A percentile compares a stretch with the other conserved stretches of the same genome.
Evolutionary conservation across 2,329 filamentous ascomycete genomes (phyloP).

Genomic region (Podosphaera aphanis): DNA sequence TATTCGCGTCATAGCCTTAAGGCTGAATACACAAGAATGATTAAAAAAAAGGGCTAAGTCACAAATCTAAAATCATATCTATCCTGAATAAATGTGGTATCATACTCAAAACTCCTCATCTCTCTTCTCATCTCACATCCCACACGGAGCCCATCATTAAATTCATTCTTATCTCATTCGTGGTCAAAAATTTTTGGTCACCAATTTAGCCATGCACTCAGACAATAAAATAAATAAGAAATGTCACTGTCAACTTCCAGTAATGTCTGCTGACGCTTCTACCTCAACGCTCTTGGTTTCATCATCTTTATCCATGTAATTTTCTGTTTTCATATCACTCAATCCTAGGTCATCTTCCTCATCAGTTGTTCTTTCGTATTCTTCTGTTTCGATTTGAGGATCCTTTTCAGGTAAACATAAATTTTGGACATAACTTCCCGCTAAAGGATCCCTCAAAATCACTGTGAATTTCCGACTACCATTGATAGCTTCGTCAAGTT

Average conservation of each 20-base stretch:
- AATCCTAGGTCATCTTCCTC: slow-evolving; percentile 87
- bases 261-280: neutral
- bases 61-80: too few species aligned
- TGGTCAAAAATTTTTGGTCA: too few species aligned
- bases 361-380: slow-evolving; percentile 69
- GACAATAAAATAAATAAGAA: too few species aligned
- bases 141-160: too few species aligned
- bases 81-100: too few species aligned
- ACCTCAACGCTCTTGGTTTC: neutral
- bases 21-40: too few species aligned
- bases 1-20: too few species aligned
- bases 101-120: too few species aligned
- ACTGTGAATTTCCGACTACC: slow-evolving; percentile 65
- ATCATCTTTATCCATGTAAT: slow-evolving; percentile 26
- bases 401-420: slow-evolving; percentile 55
- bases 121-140: too few species aligned
- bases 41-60: too few species aligned
- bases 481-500: slow-evolving; percentile 52
- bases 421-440: slow-evolving; percentile 84
- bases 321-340: slow-evolving; percentile 78
- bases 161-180: too few species aligned
- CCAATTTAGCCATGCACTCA: too few species aligned
- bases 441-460: slow-evolving; percentile 67
- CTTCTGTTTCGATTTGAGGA: slow-evolving; percentile 56
- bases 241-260: slow-evolving; percentile 1